Percentiles rank a stretch among this genome's conserved stretches.
Evolutionary conservation across 257 asterid genomes (phyloP).

Genomic region (Salvia splendens): DNA sequence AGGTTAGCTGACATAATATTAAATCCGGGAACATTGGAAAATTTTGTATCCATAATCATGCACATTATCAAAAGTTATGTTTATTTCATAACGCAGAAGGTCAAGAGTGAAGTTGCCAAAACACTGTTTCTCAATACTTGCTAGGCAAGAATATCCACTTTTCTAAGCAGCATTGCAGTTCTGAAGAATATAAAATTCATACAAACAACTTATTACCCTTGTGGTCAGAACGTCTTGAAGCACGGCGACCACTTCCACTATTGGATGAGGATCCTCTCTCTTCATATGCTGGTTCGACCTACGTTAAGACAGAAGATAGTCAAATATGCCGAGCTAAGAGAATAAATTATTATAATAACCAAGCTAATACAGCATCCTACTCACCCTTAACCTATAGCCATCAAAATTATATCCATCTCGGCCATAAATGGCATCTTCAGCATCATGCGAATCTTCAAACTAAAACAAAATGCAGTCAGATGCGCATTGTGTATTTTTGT

Average conservation of each 20-base stretch:
- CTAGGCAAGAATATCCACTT: neutral
- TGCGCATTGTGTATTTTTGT: neutral
- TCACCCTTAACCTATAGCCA: conserved; percentile 16
- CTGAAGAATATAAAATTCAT: neutral
- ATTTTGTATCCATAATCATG: neutral
- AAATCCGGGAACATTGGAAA: neutral
- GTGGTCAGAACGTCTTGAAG: conserved; percentile 6
- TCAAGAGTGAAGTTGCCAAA: neutral
- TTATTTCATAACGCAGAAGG: neutral
- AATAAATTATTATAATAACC: neutral
- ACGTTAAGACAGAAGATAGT: conserved; percentile 1
- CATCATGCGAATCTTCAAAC: conserved; percentile 21
- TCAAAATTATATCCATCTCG: conserved; percentile 18
- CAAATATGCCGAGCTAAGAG: neutral
- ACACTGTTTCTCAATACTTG: neutral
- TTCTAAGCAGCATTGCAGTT: neutral
- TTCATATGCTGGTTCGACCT: conserved; percentile 24
- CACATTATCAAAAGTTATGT: neutral
- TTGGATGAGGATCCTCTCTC: conserved; percentile 16
- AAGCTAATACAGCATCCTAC: conserved; percentile 1
- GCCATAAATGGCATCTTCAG: conserved; percentile 13
- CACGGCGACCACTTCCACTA: conserved; percentile 18
- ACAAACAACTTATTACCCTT: conserved; percentile 3
- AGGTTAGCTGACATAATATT: neutral
- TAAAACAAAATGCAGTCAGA: neutral